Conservation (phyloP, 495 filamentous ascomycete species). For the Aspergillus mulundensis region DNA sequence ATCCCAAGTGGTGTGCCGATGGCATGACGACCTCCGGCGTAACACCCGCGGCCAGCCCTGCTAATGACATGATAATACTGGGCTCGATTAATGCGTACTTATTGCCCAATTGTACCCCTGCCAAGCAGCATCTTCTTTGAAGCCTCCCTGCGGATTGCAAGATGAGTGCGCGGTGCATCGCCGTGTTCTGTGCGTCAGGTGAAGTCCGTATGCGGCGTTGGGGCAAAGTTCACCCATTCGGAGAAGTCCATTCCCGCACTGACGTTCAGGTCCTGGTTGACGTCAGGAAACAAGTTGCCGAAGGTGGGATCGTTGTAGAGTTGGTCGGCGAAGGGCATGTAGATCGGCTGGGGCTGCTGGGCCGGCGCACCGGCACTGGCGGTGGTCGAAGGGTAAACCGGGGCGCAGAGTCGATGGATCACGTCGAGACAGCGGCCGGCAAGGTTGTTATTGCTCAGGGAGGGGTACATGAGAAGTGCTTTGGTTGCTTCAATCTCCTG, state of each 20-base stretch:
- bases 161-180: not conserved
- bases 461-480: slow-evolving; percentile 38
- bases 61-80: not conserved
- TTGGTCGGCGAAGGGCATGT: slow-evolving; percentile 43
- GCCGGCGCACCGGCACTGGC: slow-evolving; percentile 5
- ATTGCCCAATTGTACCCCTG: not conserved
- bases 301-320: slow-evolving; percentile 37
- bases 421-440: slow-evolving; percentile 43
- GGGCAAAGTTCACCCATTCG: slow-evolving; percentile 43
- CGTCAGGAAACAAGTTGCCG: slow-evolving; percentile 36
- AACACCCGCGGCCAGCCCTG: not conserved
- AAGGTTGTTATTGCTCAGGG: slow-evolving; percentile 40
- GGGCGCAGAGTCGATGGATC: slow-evolving; percentile 41
- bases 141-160: not conserved
- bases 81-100: not conserved
- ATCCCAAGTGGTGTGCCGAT: not conserved
- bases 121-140: not conserved
- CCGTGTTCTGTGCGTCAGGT: not conserved
- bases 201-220: slow-evolving; percentile 26
- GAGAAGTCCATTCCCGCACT: slow-evolving; percentile 39
- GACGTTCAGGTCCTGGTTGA: slow-evolving; percentile 35
- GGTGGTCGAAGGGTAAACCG: slow-evolving; percentile 18
- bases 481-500: slow-evolving; percentile 47
- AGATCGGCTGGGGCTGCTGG: slow-evolving; percentile 18
- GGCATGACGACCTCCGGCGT: not conserved